Evolutionary conservation across 2,329 filamentous ascomycete genomes (phyloP).

Genomic region (Aspergillus fructus): DNA sequence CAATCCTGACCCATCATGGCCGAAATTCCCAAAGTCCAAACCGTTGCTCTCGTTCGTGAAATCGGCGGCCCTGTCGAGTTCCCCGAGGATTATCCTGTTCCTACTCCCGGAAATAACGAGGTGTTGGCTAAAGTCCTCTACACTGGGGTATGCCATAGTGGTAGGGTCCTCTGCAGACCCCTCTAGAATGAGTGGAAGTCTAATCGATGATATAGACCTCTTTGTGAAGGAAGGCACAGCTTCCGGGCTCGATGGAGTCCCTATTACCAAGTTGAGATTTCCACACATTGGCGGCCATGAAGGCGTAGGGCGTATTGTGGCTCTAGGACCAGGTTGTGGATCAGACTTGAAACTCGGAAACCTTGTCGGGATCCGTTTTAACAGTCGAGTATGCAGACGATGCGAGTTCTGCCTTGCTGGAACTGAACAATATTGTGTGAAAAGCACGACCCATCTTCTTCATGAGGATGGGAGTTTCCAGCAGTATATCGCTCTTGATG

Average conservation of each 20-base stretch:
- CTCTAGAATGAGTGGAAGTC: not conserved
- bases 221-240: constrained; percentile 43
- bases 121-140: constrained; percentile 48
- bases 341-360: constrained; percentile 38
- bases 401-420: constrained; percentile 47
- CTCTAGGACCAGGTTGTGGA: constrained; percentile 29
- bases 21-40: constrained; percentile 29
- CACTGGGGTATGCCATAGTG: constrained; percentile 47
- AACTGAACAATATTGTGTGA: constrained; percentile 42
- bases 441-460: constrained; percentile 46
- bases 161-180: constrained; percentile 7
- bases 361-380: constrained; percentile 46
- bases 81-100: constrained; percentile 43
- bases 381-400: constrained; percentile 43
- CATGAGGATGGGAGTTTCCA: constrained; percentile 50
- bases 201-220: constrained; percentile 29
- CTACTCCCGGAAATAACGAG: constrained; percentile 40
- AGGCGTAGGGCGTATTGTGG: constrained; percentile 44
- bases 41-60: constrained; percentile 42
- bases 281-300: constrained; percentile 50
- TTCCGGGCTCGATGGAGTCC: constrained; percentile 38
- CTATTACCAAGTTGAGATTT: constrained; percentile 44
- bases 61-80: constrained; percentile 44
- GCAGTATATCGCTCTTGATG: constrained; percentile 46
- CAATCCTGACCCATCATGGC: not conserved